Evolutionary conservation across 2,329 filamentous ascomycete genomes (phyloP).

Genomic region (Nigrospora sphaerica): DNA sequence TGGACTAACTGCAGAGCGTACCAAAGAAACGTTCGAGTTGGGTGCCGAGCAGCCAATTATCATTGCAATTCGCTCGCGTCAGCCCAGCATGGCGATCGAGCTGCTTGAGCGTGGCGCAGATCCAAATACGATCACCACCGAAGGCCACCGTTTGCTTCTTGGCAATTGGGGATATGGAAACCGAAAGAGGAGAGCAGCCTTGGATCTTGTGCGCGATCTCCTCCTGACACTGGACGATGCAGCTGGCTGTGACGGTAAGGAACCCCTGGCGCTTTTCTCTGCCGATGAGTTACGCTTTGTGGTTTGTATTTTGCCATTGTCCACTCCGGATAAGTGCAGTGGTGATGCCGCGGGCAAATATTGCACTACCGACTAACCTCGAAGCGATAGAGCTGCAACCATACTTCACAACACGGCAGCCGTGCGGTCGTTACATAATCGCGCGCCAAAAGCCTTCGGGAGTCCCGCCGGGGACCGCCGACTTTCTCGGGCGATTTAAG

Average conservation of each 20-base stretch:
- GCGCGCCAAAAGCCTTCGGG: conserved; percentile 9
- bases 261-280: neutral
- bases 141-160: conserved; percentile 26
- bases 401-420: too few relatives aligned
- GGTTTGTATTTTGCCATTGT: too few relatives aligned
- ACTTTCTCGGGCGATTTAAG: conserved; percentile 44
- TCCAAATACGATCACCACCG: conserved; percentile 49
- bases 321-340: too few relatives aligned
- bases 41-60: conserved; percentile 59
- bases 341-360: too few relatives aligned
- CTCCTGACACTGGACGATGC: conserved; percentile 22
- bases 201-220: conserved; percentile 54
- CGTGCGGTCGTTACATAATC: too few relatives aligned
- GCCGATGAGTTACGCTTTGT: neutral
- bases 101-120: conserved; percentile 60
- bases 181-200: conserved; percentile 36
- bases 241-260: neutral
- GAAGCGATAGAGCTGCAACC: too few relatives aligned
- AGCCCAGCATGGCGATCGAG: conserved; percentile 40
- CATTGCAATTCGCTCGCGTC: conserved; percentile 45
- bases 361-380: too few relatives aligned
- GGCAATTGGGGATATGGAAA: conserved; percentile 24
- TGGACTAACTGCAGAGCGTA: conserved; percentile 27
- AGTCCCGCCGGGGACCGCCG: conserved; percentile 31
- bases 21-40: conserved; percentile 38